Evolutionary conservation across 192 early-diverging fungal genomes (phyloP), one percentile per base, ranked within the genome.

Genomic region (Chytriomyces sp.): DNA sequence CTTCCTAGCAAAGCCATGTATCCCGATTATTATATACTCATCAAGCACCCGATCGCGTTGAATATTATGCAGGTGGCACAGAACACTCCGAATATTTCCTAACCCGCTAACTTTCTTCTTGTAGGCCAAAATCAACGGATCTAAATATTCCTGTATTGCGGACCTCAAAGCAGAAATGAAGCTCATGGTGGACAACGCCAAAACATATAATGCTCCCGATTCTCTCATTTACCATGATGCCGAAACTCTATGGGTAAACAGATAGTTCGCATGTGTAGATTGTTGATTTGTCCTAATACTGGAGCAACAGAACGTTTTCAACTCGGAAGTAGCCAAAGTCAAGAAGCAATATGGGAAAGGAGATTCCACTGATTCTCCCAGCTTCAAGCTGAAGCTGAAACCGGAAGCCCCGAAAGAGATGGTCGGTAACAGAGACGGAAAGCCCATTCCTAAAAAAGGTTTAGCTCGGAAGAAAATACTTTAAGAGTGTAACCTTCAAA

Each of bases 1-100:
- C 79, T 95, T 5, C 94, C 94, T 0, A 81, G 84, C 26, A 80
- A 84, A 62, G 82, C 85, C 17, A 86, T 91, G 52, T 98, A 94
- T 72, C 94, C 95, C 0, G 95, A 98, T 63, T 98, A 96, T 75
- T 96, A 93, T 75, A 82, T 88, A 32, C 78, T 93, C 22, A 96
- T 96, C 71, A 75, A 84, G 30, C 82, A 91, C 3, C 96, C 96
- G 3, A 92, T 94, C 66, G 90, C 91, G 4, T 52, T 95, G 8
- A 75, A 85, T 41, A 74, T 80, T 49, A 88, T 94, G 19, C 78
- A 89, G 63, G 86, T 89, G 44, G 22, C 17, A 49, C 44, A 49
- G 22, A 2, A 49, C 3, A 0, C 22, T n/a, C 44, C 33, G 0
- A 40, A 54, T 69, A 62, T 37, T 17, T 22, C 14, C 14, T 62